Evolutionary conservation across 208 protist species (phyloP).

Genomic region (Trypanosoma boissoni): DNA sequence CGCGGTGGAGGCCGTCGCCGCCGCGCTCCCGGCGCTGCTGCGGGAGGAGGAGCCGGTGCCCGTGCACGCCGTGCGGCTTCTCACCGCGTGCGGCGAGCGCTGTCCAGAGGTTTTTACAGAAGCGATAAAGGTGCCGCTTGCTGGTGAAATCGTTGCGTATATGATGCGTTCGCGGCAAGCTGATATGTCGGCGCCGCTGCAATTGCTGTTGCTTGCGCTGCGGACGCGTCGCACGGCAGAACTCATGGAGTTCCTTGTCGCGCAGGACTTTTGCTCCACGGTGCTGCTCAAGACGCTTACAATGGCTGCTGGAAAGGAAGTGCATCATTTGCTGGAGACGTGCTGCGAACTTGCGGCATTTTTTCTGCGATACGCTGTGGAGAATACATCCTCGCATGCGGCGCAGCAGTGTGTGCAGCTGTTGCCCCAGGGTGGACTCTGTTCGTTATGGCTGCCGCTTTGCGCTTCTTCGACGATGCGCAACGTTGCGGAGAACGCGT

Average conservation of each 20-base stretch:
- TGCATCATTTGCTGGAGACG: constrained; percentile 25
- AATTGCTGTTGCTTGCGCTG: constrained; percentile 21
- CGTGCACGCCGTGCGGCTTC: constrained; percentile 77
- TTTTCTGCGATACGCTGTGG: constrained; percentile 39
- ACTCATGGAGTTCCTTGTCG: constrained; percentile 31
- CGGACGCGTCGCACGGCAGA: constrained; percentile 22
- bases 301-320: constrained; percentile 28
- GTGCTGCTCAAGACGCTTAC: constrained; percentile 44
- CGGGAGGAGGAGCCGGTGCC: constrained; percentile 78
- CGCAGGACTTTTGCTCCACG: constrained; percentile 42
- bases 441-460: constrained; percentile 49
- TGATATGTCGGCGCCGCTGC: constrained; percentile 20
- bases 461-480: constrained; percentile 29
- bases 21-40: constrained; percentile 50
- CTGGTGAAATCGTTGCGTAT: constrained; percentile 24
- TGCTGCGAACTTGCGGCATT: constrained; percentile 31
- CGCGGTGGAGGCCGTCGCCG: constrained; percentile 22
- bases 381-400: constrained; percentile 30
- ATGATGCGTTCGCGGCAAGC: constrained; percentile 27
- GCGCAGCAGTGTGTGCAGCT: constrained; percentile 38
- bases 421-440: constrained; percentile 31
- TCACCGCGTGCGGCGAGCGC: constrained; percentile 64
- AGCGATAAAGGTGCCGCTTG: constrained; percentile 33
- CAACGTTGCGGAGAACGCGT: constrained; percentile 35
- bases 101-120: constrained; percentile 31